phyloP scores from a whole-genome alignment of 1,284 basidiomycete genomes.

The Irpex sp. region DNA sequence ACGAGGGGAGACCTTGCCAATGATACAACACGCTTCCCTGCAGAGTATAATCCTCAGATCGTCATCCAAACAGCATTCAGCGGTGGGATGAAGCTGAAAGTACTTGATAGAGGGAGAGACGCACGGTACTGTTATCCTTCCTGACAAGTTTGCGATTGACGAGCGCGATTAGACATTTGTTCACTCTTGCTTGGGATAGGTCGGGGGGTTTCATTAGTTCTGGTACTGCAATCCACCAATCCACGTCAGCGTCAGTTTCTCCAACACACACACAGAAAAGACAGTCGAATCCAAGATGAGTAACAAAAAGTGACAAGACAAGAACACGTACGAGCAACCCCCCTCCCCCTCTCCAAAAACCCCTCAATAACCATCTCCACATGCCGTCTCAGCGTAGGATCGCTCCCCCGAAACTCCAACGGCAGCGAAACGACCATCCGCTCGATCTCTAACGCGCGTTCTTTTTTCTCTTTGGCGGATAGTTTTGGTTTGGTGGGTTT shows the following conservation, averaged over 20 bases:
- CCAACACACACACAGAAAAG: no score
- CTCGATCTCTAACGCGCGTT: constrained; percentile 68
- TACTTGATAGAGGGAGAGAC: constrained; percentile 14
- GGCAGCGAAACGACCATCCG: constrained; percentile 76
- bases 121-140: constrained; percentile 67
- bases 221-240: constrained; percentile 45
- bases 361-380: constrained; percentile 76
- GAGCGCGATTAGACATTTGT: constrained; percentile 89
- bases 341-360: constrained; percentile 51
- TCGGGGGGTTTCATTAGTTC: constrained; percentile 80
- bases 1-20: constrained; percentile 35
- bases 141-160: constrained; percentile 83
- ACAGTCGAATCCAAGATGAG: background rate
- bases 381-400: constrained; percentile 72
- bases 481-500: constrained; percentile 65
- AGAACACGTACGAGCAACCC: constrained; percentile 45
- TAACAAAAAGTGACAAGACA: no score
- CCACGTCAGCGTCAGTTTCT: no score
- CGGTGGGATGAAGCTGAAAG: no score
- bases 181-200: constrained; percentile 82
- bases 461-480: constrained; percentile 78
- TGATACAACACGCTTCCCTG: constrained; percentile 46
- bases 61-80: background rate
- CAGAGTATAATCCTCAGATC: background rate
- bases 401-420: constrained; percentile 85